Conservation (phyloP, 2,329 filamentous ascomycete species). For the Pyrenophora tritici-repentis region DNA sequence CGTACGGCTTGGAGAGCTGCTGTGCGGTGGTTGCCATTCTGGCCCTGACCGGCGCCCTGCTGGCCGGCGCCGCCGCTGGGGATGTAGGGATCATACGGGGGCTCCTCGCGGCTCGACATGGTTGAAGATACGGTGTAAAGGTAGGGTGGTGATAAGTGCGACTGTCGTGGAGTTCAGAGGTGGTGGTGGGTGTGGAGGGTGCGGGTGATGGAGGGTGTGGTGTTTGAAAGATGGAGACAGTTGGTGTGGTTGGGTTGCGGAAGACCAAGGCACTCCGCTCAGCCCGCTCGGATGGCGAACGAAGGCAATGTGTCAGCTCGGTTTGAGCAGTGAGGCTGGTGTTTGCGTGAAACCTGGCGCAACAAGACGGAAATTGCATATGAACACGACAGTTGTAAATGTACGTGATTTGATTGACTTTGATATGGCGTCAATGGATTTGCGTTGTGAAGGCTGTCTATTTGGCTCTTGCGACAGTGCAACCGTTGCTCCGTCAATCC, state of each 20-base stretch:
- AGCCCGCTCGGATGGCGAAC: slow-evolving; percentile 25
- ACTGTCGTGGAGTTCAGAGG: slow-evolving; percentile 22
- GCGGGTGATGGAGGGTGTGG: slow-evolving; percentile 27
- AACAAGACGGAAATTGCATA: slow-evolving; percentile 14
- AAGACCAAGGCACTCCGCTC: slow-evolving; percentile 17
- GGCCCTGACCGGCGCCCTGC: slow-evolving; percentile 54
- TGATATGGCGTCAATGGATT: slow-evolving; percentile 5
- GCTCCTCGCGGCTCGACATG: slow-evolving; percentile 61
- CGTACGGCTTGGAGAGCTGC: slow-evolving; percentile 81
- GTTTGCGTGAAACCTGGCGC: slow-evolving; percentile 30
- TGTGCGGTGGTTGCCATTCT: slow-evolving; percentile 66
- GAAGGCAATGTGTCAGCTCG: slow-evolving; percentile 33
- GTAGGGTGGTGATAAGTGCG: slow-evolving; percentile 19
- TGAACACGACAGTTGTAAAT: slow-evolving; percentile 1
- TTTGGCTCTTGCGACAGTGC: slow-evolving; percentile 10
- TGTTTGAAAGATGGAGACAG: slow-evolving; percentile 31
- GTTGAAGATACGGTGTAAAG: slow-evolving; percentile 9
- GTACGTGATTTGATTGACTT: slow-evolving; percentile 6
- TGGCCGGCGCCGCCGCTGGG: slow-evolving; percentile 64
- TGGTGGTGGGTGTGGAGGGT: slow-evolving; percentile 18
- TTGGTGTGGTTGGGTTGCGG: slow-evolving; percentile 21
- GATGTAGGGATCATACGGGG: slow-evolving; percentile 84
- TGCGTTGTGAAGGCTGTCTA: slow-evolving; percentile 11
- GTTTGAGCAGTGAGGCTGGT: slow-evolving; percentile 43
- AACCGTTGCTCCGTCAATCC: slow-evolving; percentile 8